Conservation (phyloP, 2,329 filamentous ascomycete genomes). For the Plectosphaerella plurivora region DNA sequence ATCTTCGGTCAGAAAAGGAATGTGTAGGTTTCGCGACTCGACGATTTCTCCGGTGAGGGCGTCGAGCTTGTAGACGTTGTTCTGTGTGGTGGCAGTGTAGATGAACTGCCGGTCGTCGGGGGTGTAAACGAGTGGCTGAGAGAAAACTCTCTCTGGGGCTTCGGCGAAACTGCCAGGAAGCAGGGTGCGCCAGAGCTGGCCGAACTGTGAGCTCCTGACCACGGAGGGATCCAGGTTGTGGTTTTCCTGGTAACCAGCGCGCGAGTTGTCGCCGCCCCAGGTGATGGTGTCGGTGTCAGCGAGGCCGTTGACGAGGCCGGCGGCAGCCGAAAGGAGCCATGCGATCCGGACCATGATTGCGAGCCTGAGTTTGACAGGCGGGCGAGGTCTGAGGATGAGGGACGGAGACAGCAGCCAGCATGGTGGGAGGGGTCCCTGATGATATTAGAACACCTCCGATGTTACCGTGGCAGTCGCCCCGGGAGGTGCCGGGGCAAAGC, state of each 20-base stretch:
- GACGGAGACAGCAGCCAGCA: neutral
- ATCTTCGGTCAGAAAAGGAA: slow-evolving; percentile 45
- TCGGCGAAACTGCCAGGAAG: slow-evolving; percentile 49
- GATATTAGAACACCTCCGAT: neutral
- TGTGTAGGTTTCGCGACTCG: slow-evolving; percentile 39
- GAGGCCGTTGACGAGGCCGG: slow-evolving; percentile 27
- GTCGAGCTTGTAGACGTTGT: slow-evolving; percentile 53
- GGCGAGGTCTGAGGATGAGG: slow-evolving; percentile 1
- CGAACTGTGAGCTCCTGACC: slow-evolving; percentile 50
- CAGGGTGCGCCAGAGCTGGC: slow-evolving; percentile 45
- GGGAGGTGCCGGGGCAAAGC: neutral
- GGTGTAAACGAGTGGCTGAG: slow-evolving; percentile 46
- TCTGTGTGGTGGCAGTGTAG: slow-evolving; percentile 52
- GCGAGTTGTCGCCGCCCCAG: slow-evolving; percentile 53
- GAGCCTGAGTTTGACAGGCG: slow-evolving; percentile 1
- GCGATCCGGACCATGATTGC: slow-evolving; percentile 8
- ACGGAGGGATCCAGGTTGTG: slow-evolving; percentile 61
- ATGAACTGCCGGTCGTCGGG: slow-evolving; percentile 45
- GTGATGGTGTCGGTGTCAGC: slow-evolving; percentile 52
- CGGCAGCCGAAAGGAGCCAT: slow-evolving; percentile 23
- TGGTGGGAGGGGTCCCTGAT: slow-evolving; percentile 1
- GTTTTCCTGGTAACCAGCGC: slow-evolving; percentile 50
- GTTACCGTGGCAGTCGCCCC: neutral
- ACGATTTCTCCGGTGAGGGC: slow-evolving; percentile 49
- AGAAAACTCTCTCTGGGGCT: slow-evolving; percentile 46